Base-by-base conservation (phyloP, 179 eudicot species). In the Actinidia polygama region DNA sequence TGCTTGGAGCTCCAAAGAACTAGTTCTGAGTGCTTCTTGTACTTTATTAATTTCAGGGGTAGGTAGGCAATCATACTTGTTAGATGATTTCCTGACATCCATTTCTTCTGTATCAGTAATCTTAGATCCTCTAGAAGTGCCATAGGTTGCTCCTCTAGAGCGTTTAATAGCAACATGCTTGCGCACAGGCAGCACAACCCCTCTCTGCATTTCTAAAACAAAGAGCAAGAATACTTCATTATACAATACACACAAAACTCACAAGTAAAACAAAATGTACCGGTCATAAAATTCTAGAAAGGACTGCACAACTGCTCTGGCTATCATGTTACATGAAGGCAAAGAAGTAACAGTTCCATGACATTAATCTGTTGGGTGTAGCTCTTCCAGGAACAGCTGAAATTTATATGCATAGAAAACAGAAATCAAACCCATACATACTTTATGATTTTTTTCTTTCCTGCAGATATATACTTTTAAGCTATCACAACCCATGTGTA, bases 81-180 rank as follows among this genome's bases (percentile, higher is more conserved):
- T 51, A 10, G 63, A 36, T 21, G 75, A 49, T 44, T 77, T 54
- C 77, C 70, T 81, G 44, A 53, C 46, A 19, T 57, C 75, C 62
- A 58, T 66, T 75, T 85, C 91, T 30, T 84, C 87, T 74, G 62
- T 57, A 72, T 89, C 87, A 70, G 81, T 81, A 84, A 92, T 82
- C 82, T 85, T 87, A 51, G 82, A 91, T 85, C 94, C 94, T 80
- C 89, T 86, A 4, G 83, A 77, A 58, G 79, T 78, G 53, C 85
- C 80, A 80, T 79, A 16, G 4, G 49, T 19, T 12, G 51, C 44
- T 62, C 82, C 80, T 84, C 86, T 88, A 14, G 59, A 10, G 4
- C 88, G 88, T 72, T 78, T 85, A n/a, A 55, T 53, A 57, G 90
- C 92, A 59, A 82, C 85, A 73, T 84, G 91, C 88, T 95, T 92